A percentile compares a stretch with the other conserved stretches of the same genome.
Conservation (phyloP, 1,139 yeast species). For the Magnusiomyces suaveolens region DNA sequence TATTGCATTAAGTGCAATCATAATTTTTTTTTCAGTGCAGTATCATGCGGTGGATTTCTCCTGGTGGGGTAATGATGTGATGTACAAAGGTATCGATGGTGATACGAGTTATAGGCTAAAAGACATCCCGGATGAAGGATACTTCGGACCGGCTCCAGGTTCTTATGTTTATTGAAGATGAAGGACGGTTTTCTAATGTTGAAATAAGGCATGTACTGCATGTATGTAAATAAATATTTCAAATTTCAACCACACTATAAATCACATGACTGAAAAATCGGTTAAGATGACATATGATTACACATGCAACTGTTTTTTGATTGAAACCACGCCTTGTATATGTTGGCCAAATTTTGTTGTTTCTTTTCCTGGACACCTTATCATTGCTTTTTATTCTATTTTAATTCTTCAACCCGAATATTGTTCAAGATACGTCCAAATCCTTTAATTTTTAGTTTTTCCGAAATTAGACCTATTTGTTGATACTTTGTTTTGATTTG, state of each 20-base stretch:
- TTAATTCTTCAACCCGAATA: too few species aligned
- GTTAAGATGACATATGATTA: not conserved
- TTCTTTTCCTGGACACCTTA: too few species aligned
- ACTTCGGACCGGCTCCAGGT: constrained; percentile 37
- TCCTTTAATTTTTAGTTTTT: too few species aligned
- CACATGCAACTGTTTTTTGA: too few species aligned
- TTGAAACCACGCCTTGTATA: too few species aligned
- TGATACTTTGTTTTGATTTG: too few species aligned
- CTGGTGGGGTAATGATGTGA: constrained; percentile 56
- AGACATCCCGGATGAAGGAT: constrained; percentile 35
- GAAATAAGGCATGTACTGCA: not conserved
- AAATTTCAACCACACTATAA: not conserved
- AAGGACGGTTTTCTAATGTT: not conserved
- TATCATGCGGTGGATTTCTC: constrained; percentile 31
- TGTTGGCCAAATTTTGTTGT: too few species aligned
- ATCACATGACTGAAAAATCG: not conserved
- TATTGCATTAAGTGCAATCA: constrained; percentile 38
- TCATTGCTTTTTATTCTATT: too few species aligned
- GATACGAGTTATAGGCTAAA: constrained; percentile 30
- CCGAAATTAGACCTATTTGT: too few species aligned
- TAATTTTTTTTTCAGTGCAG: constrained; percentile 46
- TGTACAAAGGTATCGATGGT: constrained; percentile 39
- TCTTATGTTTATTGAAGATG: not conserved
- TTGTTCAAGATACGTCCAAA: too few species aligned
- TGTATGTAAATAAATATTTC: not conserved